A percentile compares a stretch with the other conserved stretches of the same genome.
Evolutionary conservation across 108 stramenopile species (phyloP).

Genomic region (Skeletonema grethae): DNA sequence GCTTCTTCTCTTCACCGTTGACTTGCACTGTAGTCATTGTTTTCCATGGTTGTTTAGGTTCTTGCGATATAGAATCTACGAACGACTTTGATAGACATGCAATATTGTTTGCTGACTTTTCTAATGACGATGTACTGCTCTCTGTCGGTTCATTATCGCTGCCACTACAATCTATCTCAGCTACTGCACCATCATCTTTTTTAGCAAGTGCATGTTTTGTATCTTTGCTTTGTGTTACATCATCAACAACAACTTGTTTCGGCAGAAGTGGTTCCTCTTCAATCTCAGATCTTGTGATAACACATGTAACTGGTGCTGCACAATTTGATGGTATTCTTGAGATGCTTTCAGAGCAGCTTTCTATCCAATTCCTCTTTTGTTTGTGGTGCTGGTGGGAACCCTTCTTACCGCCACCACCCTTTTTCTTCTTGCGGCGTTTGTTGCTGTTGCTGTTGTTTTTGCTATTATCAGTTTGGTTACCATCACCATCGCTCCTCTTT

Average conservation of each 20-base stretch:
- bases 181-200: not conserved
- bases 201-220: not conserved
- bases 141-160: not conserved
- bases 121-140: not conserved
- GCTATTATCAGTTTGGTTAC: not conserved
- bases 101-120: slow-evolving; percentile 3
- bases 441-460: not conserved
- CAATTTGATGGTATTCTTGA: slow-evolving; percentile 26
- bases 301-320: slow-evolving; percentile 28
- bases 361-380: slow-evolving; percentile 39
- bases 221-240: not conserved
- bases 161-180: not conserved
- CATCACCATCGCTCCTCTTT: not conserved
- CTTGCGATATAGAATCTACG: not conserved
- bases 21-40: slow-evolving; percentile 5
- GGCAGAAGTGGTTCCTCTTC: slow-evolving; percentile 16
- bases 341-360: slow-evolving; percentile 32
- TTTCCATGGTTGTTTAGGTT: not conserved
- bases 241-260: not conserved
- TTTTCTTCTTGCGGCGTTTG: slow-evolving; percentile 18
- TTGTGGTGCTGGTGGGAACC: not conserved
- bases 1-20: slow-evolving; percentile 15
- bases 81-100: slow-evolving; percentile 8
- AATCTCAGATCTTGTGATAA: slow-evolving; percentile 33
- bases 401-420: slow-evolving; percentile 4